These are phyloP conservation scores for Nicotiana paniculata DNA, from an alignment of 257 asterid genomes.

Conservation along the genomic window DNA sequence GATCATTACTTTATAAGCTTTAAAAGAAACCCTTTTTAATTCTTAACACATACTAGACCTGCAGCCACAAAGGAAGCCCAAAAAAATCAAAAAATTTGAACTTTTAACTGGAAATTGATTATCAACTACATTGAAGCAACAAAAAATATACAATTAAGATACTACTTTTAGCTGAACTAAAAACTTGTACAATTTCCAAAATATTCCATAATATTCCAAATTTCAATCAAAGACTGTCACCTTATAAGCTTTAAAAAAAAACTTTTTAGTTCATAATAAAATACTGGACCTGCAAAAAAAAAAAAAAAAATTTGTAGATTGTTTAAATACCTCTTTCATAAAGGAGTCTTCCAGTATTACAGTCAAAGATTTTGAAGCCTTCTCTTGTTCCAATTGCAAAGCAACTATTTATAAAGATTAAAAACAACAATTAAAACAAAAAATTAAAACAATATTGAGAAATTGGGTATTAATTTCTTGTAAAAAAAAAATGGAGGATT, in stretches of 20 bases:
- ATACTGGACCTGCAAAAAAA: neutral
- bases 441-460: neutral
- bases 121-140: neutral
- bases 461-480: neutral
- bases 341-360: conserved; percentile 68
- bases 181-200: neutral
- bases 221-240: neutral
- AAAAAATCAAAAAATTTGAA: no score
- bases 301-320: neutral
- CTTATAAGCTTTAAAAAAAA: neutral
- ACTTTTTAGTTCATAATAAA: neutral
- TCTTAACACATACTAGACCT: no score
- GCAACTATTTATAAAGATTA: conserved; percentile 37
- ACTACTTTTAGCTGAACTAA: neutral
- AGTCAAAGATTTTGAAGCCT: conserved; percentile 70
- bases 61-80: no score
- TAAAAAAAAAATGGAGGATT: neutral
- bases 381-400: conserved; percentile 78
- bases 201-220: neutral
- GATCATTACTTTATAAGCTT: no score
- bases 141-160: neutral
- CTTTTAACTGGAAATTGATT: neutral
- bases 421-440: neutral
- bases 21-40: no score
- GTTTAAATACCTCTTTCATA: conserved; percentile 58